Conservation (phyloP, 805 yeast species). For the Metschnikowia lochheadii region DNA sequence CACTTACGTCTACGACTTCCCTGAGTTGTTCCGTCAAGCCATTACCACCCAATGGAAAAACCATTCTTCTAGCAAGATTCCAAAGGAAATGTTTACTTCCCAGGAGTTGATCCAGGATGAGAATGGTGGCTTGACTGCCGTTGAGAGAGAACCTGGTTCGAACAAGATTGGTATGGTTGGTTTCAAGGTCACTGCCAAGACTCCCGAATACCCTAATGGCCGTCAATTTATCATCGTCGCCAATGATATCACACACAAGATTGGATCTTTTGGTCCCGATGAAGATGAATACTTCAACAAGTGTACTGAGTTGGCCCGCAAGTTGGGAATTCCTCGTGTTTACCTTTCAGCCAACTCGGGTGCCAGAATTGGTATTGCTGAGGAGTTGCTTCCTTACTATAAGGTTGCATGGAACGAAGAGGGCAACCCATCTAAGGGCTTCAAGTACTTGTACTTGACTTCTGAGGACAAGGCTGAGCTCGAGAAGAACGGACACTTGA, state of each 20-base stretch:
- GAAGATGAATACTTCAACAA: conserved; percentile 91
- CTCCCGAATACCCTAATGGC: conserved; percentile 96
- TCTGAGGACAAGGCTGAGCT: conserved; percentile 58
- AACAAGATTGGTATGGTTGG: conserved; percentile 97
- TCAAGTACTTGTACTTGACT: conserved; percentile 79
- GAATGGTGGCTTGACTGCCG: conserved; percentile 75
- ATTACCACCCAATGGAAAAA: conserved; percentile 80
- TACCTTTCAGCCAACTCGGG: conserved; percentile 98
- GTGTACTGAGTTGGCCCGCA: conserved; percentile 88
- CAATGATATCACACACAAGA: conserved; percentile 94
- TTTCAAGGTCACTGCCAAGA: conserved; percentile 82
- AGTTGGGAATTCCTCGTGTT: conserved; percentile 89
- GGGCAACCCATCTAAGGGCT: conserved; percentile 75
- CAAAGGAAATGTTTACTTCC: conserved; percentile 73
- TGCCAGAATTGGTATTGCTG: conserved; percentile 98
- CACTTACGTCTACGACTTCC: conserved; percentile 97
- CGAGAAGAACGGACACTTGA: conserved; percentile 55
- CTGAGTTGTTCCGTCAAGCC: conserved; percentile 95
- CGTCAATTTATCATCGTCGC: conserved; percentile 92
- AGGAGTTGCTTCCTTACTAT: conserved; percentile 84
- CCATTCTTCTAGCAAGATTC: conserved; percentile 51
- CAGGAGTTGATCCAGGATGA: conserved; percentile 85
- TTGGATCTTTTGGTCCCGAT: conserved; percentile 97
- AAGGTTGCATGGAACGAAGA: conserved; percentile 91
- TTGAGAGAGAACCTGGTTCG: conserved; percentile 93